Conservation (phyloP, 495 filamentous ascomycete genomes). For the Aspergillus kassunensis region DNA sequence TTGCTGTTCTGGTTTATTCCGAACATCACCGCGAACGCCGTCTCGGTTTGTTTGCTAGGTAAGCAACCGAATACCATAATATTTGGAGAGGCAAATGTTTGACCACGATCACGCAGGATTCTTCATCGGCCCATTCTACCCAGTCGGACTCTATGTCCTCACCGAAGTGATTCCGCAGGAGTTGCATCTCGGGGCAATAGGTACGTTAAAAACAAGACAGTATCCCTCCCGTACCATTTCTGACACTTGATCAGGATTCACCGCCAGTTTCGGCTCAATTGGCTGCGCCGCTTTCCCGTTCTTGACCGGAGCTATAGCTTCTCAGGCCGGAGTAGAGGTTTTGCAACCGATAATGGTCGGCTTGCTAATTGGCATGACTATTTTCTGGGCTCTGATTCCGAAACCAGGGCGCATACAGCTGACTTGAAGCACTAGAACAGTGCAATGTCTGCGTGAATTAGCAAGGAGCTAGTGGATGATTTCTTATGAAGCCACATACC, state of each 20-base stretch:
- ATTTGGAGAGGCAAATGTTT: neutral
- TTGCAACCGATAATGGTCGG: conserved; percentile 49
- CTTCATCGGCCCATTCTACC: conserved; percentile 37
- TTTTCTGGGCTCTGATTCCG: conserved; percentile 46
- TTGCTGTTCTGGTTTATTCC: conserved; percentile 50
- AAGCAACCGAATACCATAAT: conserved; percentile 25
- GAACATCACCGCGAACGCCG: conserved; percentile 55
- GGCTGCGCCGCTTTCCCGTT: conserved; percentile 50
- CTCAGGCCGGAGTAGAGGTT: conserved; percentile 41
- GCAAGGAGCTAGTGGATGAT: neutral
- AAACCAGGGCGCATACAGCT: conserved; percentile 14
- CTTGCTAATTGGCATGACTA: conserved; percentile 37
- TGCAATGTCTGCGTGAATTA: neutral
- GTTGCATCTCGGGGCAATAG: conserved; percentile 32
- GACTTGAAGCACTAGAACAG: conserved; percentile 1
- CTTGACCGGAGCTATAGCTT: conserved; percentile 46
- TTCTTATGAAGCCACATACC: neutral
- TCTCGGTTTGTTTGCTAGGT: conserved; percentile 62
- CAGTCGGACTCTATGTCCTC: conserved; percentile 29
- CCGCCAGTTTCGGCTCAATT: conserved; percentile 47
- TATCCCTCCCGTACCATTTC: neutral
- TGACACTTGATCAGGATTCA: conserved; percentile 27
- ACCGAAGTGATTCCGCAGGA: conserved; percentile 36
- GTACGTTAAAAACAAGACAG: conserved; percentile 6
- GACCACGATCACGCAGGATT: conserved; percentile 18